Conservation (phyloP, 768 basidiomycete species). For the Psilocybe cyanescens region DNA sequence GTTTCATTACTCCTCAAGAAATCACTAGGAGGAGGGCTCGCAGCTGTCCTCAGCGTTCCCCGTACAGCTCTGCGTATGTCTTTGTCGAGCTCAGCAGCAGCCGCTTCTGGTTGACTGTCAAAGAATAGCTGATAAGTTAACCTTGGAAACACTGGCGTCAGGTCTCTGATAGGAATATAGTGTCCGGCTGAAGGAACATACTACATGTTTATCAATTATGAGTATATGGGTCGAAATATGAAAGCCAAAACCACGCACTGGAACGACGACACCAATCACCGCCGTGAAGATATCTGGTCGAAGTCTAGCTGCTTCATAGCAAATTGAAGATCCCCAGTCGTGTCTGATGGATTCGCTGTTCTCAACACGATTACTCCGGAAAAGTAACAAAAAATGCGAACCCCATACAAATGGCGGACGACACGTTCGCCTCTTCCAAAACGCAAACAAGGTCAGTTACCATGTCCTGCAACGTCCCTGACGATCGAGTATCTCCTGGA, state of each 20-base stretch:
- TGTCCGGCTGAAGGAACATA: slow-evolving; percentile 59
- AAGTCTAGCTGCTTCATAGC: slow-evolving; percentile 70
- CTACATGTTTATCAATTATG: slow-evolving; percentile 32
- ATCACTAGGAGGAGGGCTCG: slow-evolving; percentile 55
- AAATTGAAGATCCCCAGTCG: slow-evolving; percentile 74
- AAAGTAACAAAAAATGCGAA: slow-evolving; percentile 27
- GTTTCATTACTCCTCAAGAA: slow-evolving; percentile 56
- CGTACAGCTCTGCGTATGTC: slow-evolving; percentile 64
- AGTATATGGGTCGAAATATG: neutral
- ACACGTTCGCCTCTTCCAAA: slow-evolving; percentile 51
- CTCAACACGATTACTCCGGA: neutral
- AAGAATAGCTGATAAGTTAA: slow-evolving; percentile 72
- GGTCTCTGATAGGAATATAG: slow-evolving; percentile 48
- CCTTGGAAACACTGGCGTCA: slow-evolving; percentile 47
- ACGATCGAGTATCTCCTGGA: slow-evolving; percentile 62
- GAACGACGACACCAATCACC: slow-evolving; percentile 61
- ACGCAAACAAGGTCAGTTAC: slow-evolving; percentile 69
- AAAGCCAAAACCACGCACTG: slow-evolving; percentile 43
- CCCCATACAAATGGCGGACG: slow-evolving; percentile 66
- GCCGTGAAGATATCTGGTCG: slow-evolving; percentile 66
- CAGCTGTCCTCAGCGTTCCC: slow-evolving; percentile 53
- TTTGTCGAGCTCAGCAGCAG: slow-evolving; percentile 54
- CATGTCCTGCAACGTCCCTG: slow-evolving; percentile 62
- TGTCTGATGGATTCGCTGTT: slow-evolving; percentile 44
- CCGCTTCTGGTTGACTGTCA: slow-evolving; percentile 46